Percentiles rank a stretch among this genome's conserved stretches.
Evolutionary conservation across 225 moss, liverwort and hornwort species (phyloP).

Genomic region (Marchantia paleacea): DNA sequence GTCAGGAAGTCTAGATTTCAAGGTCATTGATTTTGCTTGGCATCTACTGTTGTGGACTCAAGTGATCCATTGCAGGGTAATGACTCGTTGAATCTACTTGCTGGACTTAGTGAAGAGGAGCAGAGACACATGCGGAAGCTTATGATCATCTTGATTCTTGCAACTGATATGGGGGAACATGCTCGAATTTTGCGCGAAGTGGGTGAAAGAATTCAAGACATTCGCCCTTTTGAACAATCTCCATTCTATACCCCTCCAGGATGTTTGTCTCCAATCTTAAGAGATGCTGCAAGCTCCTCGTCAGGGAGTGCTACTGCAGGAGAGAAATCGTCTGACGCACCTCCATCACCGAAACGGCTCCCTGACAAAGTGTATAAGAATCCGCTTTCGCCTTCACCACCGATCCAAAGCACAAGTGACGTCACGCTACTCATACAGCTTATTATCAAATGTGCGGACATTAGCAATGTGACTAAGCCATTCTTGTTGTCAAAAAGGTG

Average conservation of each 20-base stretch:
- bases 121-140: slow-evolving; percentile 87
- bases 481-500: slow-evolving; percentile 91
- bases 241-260: slow-evolving; percentile 66
- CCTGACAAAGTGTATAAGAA: slow-evolving; percentile 42
- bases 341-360: background rate
- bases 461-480: slow-evolving; percentile 96
- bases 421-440: slow-evolving; percentile 70
- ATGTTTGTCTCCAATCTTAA: slow-evolving; percentile 24
- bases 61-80: slow-evolving; percentile 66
- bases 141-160: slow-evolving; percentile 78
- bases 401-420: slow-evolving; percentile 69
- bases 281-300: slow-evolving; percentile 24
- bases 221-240: slow-evolving; percentile 66
- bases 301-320: slow-evolving; percentile 5
- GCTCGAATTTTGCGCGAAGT: slow-evolving; percentile 66
- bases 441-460: slow-evolving; percentile 95
- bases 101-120: slow-evolving; percentile 69
- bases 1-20: slow-evolving; percentile 9
- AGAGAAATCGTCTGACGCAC: background rate
- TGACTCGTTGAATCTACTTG: slow-evolving; percentile 74
- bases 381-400: slow-evolving; percentile 51
- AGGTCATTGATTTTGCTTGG: slow-evolving; percentile 22
- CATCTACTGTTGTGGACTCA: slow-evolving; percentile 37
- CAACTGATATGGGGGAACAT: slow-evolving; percentile 92
- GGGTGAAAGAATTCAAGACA: slow-evolving; percentile 52